These are phyloP conservation scores for Pyrenophora teres DNA, from an alignment of 2,329 filamentous ascomycete genomes.

Conservation along the genomic window DNA sequence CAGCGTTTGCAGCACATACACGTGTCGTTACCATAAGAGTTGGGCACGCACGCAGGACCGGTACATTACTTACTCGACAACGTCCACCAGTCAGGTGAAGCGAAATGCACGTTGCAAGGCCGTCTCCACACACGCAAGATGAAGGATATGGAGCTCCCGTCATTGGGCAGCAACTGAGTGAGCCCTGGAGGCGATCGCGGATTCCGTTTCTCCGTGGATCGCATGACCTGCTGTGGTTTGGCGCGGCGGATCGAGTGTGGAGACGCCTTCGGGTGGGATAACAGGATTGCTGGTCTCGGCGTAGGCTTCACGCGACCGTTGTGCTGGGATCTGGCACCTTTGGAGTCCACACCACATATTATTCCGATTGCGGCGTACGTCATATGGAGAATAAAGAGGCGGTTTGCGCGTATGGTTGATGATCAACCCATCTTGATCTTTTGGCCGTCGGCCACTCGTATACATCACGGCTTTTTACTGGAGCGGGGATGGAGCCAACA, in stretches of 20 bases:
- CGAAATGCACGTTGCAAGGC: constrained; percentile 6
- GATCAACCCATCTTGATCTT: too few species aligned
- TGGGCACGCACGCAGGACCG: constrained; percentile 25
- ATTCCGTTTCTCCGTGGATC: constrained; percentile 22
- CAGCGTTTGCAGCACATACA: constrained; percentile 1
- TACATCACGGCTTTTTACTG: background rate
- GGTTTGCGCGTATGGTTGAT: too few species aligned
- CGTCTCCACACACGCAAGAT: background rate
- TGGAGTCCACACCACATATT: background rate
- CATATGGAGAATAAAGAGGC: too few species aligned
- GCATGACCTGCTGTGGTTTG: constrained; percentile 20
- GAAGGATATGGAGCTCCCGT: constrained; percentile 5
- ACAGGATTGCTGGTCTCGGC: constrained; percentile 11
- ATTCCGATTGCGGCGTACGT: background rate
- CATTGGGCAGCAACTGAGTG: constrained; percentile 10
- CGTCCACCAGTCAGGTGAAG: constrained; percentile 5
- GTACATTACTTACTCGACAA: constrained; percentile 8
- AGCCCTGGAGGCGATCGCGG: constrained; percentile 20
- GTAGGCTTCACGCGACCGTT: constrained; percentile 9
- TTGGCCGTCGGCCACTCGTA: too few species aligned
- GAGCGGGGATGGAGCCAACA: background rate
- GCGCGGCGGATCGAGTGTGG: constrained; percentile 9
- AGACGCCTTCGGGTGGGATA: background rate
- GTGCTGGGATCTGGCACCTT: constrained; percentile 2
- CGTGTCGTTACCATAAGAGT: constrained; percentile 11